Base-by-base conservation (phyloP, 495 filamentous ascomycete genomes). In the Xylaria venustula region DNA sequence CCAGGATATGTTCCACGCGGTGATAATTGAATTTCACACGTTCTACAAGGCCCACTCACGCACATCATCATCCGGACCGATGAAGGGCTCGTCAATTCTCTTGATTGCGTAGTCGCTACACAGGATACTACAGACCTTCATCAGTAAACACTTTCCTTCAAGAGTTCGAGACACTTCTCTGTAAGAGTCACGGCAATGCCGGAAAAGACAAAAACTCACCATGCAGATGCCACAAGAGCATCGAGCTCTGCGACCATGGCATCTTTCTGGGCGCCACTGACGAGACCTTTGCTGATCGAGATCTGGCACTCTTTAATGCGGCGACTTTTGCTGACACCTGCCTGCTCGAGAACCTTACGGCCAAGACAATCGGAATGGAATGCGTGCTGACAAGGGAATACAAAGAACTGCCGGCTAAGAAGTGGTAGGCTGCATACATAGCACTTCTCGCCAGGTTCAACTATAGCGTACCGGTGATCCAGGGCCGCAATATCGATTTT, bases 361-460 rank as follows among this genome's bases (percentile, higher is more conserved):
- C 89, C 93, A 19, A 98, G 72, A 71, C 95, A 98, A 67, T 98
- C 94, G 60, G 88, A 90, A 71, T 98, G 94, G 65, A 97, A 98
- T 19, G 92, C 92, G 74, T 98, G 94, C 78, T 97, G 94, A 72
- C 94, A 98, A 0, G 94, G 93, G 70, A 98, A 98, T 11, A 98
- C 94, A 62, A 97, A 98, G 76, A 98, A 98, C 70, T 96, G 91
- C 58, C 93, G 78, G 62, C 87, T 90, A 17, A 98, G 79, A 37
- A 98, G 77, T 23, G 94, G 95, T 45, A 97, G 73, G 4, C 86
- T 84, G 68, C 94, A 98, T 19, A 90, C 82, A 74, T 90, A 93
- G 70, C 94, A 98, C 65, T 89, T 86, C 79, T 98, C 94, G 1
- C 95, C 94, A 0, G 95, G 94, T 72, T 97, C 93, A 12, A 98